A percentile compares a stretch with the other conserved stretches of the same genome.
phyloP scores from a whole-genome alignment of 345 rosid genomes.

The Populus alba region DNA sequence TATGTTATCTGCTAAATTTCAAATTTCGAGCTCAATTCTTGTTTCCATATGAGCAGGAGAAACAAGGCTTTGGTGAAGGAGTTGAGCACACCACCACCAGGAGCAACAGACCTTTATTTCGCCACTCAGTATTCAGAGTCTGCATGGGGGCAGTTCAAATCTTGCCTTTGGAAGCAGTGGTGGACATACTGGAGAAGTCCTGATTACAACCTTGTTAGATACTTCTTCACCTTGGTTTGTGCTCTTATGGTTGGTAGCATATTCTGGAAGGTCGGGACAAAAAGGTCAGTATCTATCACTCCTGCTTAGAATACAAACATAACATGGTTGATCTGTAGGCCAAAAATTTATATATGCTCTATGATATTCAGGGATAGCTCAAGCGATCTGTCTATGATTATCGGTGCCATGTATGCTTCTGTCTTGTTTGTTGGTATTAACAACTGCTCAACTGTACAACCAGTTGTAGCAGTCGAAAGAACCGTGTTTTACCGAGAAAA shows the following conservation, averaged over 20 bases:
- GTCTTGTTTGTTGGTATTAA: constrained; percentile 47
- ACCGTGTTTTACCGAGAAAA: constrained; percentile 62
- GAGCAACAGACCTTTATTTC: constrained; percentile 44
- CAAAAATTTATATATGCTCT: neutral
- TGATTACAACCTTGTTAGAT: constrained; percentile 44
- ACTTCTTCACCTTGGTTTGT: constrained; percentile 35
- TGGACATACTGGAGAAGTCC: constrained; percentile 63
- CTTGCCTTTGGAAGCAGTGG: constrained; percentile 57
- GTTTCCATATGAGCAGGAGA: constrained; percentile 28
- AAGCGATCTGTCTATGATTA: constrained; percentile 38
- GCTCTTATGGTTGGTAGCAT: constrained; percentile 43
- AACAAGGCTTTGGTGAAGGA: constrained; percentile 40
- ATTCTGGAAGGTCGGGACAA: constrained; percentile 45
- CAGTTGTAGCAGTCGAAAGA: constrained; percentile 53
- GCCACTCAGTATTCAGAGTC: constrained; percentile 39
- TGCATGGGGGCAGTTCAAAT: constrained; percentile 43
- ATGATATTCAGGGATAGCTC: constrained; percentile 28
- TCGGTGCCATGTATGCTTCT: constrained; percentile 51
- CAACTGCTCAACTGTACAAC: constrained; percentile 47
- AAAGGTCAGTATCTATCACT: constrained; percentile 23
- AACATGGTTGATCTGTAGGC: neutral
- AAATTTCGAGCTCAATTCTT: neutral
- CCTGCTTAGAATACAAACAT: neutral
- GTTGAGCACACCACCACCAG: constrained; percentile 38
- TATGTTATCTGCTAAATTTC: neutral